phyloP scores from a whole-genome alignment of 176 grass and related monocot species.

The Eremochloa ophiuroides region DNA sequence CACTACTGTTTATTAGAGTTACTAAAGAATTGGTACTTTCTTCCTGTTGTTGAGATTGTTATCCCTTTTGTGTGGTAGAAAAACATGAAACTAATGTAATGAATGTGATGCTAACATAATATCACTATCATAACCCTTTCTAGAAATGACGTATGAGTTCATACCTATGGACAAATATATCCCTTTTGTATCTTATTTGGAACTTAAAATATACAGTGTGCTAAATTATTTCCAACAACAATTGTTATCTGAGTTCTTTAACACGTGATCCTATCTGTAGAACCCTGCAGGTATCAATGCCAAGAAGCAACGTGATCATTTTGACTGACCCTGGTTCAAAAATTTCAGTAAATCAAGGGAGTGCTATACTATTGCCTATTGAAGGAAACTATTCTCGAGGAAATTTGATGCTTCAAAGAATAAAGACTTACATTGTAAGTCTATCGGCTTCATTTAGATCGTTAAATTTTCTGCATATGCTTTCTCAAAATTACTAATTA shows the following conservation, averaged over 20 bases:
- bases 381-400: constrained; percentile 80
- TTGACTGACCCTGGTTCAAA: constrained; percentile 74
- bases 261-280: constrained; percentile 74
- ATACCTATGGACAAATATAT: background rate
- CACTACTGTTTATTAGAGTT: background rate
- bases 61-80: background rate
- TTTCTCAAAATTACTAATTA: background rate
- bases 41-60: background rate
- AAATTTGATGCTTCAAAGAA: constrained; percentile 94
- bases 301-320: constrained; percentile 77
- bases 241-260: constrained; percentile 32
- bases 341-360: constrained; percentile 51
- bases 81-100: background rate
- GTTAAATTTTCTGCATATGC: constrained; percentile 13
- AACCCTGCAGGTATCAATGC: constrained; percentile 83
- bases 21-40: background rate
- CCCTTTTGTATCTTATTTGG: background rate
- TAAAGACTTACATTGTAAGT: constrained; percentile 94
- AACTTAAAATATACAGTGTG: background rate
- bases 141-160: background rate
- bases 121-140: background rate
- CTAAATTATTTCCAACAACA: background rate
- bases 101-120: background rate
- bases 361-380: constrained; percentile 49
- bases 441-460: background rate